Percentiles rank a stretch among this genome's conserved stretches.
These are phyloP conservation scores for Pouteria campechiana DNA, from an alignment of 179 eudicot genomes.

Conservation along the genomic window DNA sequence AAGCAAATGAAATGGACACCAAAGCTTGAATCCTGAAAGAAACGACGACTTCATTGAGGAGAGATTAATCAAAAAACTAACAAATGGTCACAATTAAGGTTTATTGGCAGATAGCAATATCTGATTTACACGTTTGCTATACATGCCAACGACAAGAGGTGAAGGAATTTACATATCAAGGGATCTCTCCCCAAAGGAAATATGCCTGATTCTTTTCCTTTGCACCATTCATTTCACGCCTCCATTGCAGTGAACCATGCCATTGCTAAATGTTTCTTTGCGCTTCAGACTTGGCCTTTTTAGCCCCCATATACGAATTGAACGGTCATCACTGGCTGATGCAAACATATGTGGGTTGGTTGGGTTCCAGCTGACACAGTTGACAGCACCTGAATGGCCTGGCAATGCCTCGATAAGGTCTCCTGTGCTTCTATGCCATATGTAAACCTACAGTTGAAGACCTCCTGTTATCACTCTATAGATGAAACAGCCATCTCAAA, in stretches of 20 bases:
- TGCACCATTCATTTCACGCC: neutral
- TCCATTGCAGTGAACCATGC: constrained; percentile 14
- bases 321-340: constrained; percentile 70
- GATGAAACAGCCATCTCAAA: neutral
- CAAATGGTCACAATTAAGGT: constrained; percentile 3
- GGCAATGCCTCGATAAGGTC: constrained; percentile 43
- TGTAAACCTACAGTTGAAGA: constrained; percentile 34
- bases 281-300: constrained; percentile 5
- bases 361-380: constrained; percentile 75
- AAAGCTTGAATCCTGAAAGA: no score
- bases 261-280: constrained; percentile 12
- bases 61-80: no score
- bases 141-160: neutral
- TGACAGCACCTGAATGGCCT: constrained; percentile 70
- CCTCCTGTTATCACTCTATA: neutral
- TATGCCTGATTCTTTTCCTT: neutral
- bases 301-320: constrained; percentile 66
- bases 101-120: constrained; percentile 7
- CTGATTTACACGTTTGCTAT: constrained; percentile 1
- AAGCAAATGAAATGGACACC: no score
- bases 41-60: no score
- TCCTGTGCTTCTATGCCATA: constrained; percentile 61
- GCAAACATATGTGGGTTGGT: constrained; percentile 61
- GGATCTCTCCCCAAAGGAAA: neutral
- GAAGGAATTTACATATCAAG: neutral